phyloP scores from a whole-genome alignment of 176 grass and related monocot genomes.

The Rhynchospora pubera region DNA sequence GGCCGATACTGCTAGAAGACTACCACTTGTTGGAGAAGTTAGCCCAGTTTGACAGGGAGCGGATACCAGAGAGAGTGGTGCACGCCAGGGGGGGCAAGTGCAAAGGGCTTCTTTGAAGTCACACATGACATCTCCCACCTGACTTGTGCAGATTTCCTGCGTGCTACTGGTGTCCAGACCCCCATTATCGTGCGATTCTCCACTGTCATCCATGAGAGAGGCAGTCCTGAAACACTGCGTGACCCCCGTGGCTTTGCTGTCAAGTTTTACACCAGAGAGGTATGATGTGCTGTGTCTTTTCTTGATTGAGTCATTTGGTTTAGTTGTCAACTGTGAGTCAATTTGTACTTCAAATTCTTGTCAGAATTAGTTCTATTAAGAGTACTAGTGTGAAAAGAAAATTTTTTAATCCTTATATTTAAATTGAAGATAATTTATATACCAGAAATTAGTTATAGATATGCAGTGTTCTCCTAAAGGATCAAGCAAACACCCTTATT shows the following conservation, averaged over 20 bases:
- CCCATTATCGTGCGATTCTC: conserved; percentile 78
- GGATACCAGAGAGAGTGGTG: conserved; percentile 79
- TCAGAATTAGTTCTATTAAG: not conserved
- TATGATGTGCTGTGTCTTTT: conserved; percentile 22
- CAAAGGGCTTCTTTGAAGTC: conserved; percentile 89
- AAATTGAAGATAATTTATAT: too few species aligned
- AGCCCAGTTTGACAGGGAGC: conserved; percentile 79
- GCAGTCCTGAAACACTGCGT: conserved; percentile 80
- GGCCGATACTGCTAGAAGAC: conserved; percentile 78
- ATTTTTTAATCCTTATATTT: not conserved
- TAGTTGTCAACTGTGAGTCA: not conserved
- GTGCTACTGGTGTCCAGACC: conserved; percentile 68
- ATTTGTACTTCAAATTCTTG: not conserved
- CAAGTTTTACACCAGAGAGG: conserved; percentile 95
- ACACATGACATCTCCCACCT: conserved; percentile 79
- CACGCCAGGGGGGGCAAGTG: conserved; percentile 77
- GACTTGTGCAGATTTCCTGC: conserved; percentile 73
- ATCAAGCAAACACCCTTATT: not conserved
- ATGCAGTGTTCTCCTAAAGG: not conserved
- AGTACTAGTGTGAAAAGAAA: not conserved
- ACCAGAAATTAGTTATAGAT: not conserved
- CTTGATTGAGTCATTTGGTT: not conserved
- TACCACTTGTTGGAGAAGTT: conserved; percentile 91
- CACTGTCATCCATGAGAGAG: conserved; percentile 79
- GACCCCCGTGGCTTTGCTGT: conserved; percentile 81